Conservation (phyloP, 2,329 filamentous ascomycete species). For the Tolypocladium tundrense region DNA sequence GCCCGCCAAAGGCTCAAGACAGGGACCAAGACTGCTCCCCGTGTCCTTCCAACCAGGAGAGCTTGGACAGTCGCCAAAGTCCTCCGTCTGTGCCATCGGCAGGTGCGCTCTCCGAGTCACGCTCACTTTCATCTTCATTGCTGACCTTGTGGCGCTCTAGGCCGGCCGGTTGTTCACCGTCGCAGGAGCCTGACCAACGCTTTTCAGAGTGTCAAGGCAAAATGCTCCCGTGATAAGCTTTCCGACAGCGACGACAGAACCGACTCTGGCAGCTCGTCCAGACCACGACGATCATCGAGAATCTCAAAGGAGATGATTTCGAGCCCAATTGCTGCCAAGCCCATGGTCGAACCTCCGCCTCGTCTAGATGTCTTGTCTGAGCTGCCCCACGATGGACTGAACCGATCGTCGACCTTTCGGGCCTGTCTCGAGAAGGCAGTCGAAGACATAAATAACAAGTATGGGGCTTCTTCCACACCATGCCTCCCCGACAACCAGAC, state of each 20-base stretch:
- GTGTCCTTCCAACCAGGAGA: not conserved
- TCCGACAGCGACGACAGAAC: conserved; percentile 2
- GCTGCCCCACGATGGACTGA: conserved; percentile 11
- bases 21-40: not conserved
- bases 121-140: not conserved
- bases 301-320: conserved; percentile 1
- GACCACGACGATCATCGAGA: not conserved
- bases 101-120: not conserved
- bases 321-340: not conserved
- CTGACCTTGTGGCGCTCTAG: not conserved
- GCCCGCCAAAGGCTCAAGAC: conserved; percentile 1
- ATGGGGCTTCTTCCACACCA: conserved; percentile 8
- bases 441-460: conserved; percentile 17
- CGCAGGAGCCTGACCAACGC: conserved; percentile 18
- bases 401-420: conserved; percentile 18
- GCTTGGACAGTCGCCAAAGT: not conserved
- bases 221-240: conserved; percentile 14
- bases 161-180: conserved; percentile 5
- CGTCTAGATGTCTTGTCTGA: conserved; percentile 17
- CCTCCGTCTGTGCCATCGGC: not conserved
- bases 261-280: not conserved
- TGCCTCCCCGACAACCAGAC: not conserved
- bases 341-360: conserved; percentile 9
- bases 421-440: conserved; percentile 18
- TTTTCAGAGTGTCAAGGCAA: conserved; percentile 16